Percentiles rank a stretch among this genome's conserved stretches.
Evolutionary conservation across 306 rosid species (phyloP).

Genomic region (Cicer arietinum): DNA sequence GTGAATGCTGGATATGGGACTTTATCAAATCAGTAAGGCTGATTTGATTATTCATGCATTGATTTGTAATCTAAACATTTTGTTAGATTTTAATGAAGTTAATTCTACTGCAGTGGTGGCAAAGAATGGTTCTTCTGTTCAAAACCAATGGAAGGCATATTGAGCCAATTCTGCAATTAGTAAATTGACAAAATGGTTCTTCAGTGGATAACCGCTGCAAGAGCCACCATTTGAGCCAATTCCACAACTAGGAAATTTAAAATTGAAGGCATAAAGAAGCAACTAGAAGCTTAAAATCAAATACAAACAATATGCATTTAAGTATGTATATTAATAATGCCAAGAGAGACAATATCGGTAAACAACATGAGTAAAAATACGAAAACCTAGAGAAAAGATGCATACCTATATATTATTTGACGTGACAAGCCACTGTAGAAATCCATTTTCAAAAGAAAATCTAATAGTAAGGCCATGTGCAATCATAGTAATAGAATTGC

Average conservation of each 20-base stretch:
- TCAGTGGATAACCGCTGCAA: background rate
- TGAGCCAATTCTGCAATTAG: no score
- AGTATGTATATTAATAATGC: background rate
- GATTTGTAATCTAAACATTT: background rate
- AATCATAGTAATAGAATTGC: conserved; percentile 58
- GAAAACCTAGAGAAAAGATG: conserved; percentile 30
- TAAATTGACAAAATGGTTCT: background rate
- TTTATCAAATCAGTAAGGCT: background rate
- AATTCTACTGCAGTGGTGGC: background rate
- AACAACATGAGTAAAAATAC: background rate
- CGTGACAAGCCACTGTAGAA: conserved; percentile 31
- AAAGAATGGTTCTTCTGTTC: background rate
- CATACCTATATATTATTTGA: conserved; percentile 46
- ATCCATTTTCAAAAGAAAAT: background rate
- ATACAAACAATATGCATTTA: conserved; percentile 9
- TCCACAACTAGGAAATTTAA: background rate
- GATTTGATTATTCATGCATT: background rate
- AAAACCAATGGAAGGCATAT: background rate
- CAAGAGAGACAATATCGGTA: background rate
- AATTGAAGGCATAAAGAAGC: background rate
- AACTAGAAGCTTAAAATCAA: conserved; percentile 9
- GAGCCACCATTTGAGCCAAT: background rate
- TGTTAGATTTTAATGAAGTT: background rate
- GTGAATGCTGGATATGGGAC: background rate
- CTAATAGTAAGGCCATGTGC: conserved; percentile 46